Percentiles rank a stretch among this genome's conserved stretches.
Evolutionary conservation across 257 asterid genomes (phyloP).

Genomic region (Nicotiana otophora): DNA sequence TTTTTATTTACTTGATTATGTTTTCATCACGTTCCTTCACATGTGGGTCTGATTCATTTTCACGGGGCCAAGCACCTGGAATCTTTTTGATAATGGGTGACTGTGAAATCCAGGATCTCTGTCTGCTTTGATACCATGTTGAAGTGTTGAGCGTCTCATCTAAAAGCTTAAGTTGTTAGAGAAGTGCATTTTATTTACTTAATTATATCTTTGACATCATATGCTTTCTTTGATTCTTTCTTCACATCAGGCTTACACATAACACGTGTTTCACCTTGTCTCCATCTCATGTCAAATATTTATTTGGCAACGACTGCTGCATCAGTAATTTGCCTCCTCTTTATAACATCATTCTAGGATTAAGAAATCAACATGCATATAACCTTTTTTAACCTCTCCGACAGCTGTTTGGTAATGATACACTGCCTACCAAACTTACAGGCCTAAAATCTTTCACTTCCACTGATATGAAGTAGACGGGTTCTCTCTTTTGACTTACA

Average conservation of each 20-base stretch:
- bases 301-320: neutral
- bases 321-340: neutral
- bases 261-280: neutral
- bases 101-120: too few relatives aligned
- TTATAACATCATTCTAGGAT: neutral
- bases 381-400: neutral
- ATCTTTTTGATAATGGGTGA: too few relatives aligned
- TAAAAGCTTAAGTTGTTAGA: too few relatives aligned
- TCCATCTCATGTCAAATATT: neutral
- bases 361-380: neutral
- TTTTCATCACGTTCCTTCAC: too few relatives aligned
- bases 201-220: neutral
- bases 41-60: too few relatives aligned
- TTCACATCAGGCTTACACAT: neutral
- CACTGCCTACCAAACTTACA: neutral
- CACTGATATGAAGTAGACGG: neutral
- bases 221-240: neutral
- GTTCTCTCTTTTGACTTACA: neutral
- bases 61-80: too few relatives aligned
- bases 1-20: too few relatives aligned
- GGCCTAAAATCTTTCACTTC: neutral
- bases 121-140: too few relatives aligned
- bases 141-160: too few relatives aligned
- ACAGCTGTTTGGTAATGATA: neutral
- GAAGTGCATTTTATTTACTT: too few relatives aligned